Evolutionary conservation across 805 yeast genomes (phyloP).

Genomic region (Schizosaccharomyces cryophilus): DNA sequence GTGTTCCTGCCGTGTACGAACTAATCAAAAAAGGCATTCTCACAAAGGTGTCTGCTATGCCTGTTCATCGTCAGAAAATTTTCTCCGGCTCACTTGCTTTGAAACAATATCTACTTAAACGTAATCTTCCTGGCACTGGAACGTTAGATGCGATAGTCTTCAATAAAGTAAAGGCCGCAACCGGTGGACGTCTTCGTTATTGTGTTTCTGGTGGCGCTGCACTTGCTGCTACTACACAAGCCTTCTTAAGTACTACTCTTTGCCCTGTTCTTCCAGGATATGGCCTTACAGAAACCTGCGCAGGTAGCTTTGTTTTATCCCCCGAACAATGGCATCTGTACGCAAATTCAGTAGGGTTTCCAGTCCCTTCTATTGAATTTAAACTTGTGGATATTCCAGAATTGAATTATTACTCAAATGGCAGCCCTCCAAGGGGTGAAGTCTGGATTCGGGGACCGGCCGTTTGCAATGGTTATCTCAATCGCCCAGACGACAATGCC

Average conservation of each 20-base stretch:
- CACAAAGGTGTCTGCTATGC: constrained; percentile 42
- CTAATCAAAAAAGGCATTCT: constrained; percentile 75
- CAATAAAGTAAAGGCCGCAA: constrained; percentile 73
- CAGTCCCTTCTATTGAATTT: constrained; percentile 60
- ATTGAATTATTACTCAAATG: constrained; percentile 70
- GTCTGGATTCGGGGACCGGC: constrained; percentile 53
- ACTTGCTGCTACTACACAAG: constrained; percentile 53
- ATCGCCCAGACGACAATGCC: constrained; percentile 58
- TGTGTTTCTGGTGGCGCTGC: constrained; percentile 86
- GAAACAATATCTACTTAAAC: constrained; percentile 36
- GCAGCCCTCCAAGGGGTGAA: constrained; percentile 85
- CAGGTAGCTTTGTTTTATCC: constrained; percentile 52
- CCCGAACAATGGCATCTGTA: constrained; percentile 44
- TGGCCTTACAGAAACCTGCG: constrained; percentile 90
- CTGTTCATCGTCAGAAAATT: constrained; percentile 46
- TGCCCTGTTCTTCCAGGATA: constrained; percentile 84
- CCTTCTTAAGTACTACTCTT: constrained; percentile 47
- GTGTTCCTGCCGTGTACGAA: constrained; percentile 99
- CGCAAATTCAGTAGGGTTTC: constrained; percentile 56
- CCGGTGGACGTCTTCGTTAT: constrained; percentile 65
- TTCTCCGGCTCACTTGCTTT: constrained; percentile 76
- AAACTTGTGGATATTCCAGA: constrained; percentile 81
- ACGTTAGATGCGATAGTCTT: constrained; percentile 64
- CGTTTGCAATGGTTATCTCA: constrained; percentile 54
- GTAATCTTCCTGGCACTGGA: constrained; percentile 48